Conservation (phyloP, 768 basidiomycete species). For the Tricholoma bakamatsutake region DNA sequence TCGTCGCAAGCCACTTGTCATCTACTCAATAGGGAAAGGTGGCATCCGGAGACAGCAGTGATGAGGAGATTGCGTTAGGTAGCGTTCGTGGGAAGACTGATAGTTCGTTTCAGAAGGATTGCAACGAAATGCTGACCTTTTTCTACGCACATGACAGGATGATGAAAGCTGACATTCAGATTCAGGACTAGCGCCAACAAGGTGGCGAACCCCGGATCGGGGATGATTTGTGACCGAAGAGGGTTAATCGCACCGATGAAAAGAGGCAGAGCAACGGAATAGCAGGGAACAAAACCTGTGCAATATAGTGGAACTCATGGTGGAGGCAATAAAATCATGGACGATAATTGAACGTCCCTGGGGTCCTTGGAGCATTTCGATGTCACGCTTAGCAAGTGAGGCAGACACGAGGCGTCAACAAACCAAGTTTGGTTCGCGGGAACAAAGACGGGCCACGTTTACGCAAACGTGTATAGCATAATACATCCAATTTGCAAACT, state of each 20-base stretch:
- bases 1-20: not conserved
- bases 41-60: not conserved
- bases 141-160: not conserved
- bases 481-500: not conserved
- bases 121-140: not conserved
- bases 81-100: not conserved
- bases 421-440: not conserved
- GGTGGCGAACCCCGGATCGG: not conserved
- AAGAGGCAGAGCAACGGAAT: not conserved
- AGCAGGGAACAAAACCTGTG: not conserved
- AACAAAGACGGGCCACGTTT: not conserved
- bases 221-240: not conserved
- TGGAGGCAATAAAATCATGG: not conserved
- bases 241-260: not conserved
- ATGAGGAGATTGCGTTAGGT: not conserved
- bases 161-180: not conserved
- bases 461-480: not conserved
- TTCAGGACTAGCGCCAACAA: not conserved
- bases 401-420: conserved; percentile 1
- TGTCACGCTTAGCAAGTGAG: not conserved
- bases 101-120: not conserved
- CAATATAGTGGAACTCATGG: not conserved
- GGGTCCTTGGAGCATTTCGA: conserved; percentile 2
- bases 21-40: not conserved
- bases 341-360: not conserved